phyloP scores from a whole-genome alignment of 768 basidiomycete genomes.

The Crucibulum laeve region DNA sequence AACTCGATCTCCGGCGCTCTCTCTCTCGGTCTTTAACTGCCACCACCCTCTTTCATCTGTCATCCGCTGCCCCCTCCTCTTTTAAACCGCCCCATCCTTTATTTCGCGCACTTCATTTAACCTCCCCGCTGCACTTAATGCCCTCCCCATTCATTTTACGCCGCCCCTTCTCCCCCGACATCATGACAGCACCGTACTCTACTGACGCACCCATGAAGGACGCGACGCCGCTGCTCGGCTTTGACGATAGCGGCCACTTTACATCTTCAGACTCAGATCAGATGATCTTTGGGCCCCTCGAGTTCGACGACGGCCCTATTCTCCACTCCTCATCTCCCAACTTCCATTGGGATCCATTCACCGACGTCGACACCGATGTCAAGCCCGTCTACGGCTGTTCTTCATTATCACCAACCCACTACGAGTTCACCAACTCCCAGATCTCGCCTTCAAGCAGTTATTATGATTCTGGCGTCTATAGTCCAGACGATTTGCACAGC shows the following conservation, averaged over 20 bases:
- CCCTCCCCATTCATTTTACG: constrained; percentile 32
- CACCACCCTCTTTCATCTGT: constrained; percentile 19
- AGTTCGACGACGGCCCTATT: constrained; percentile 43
- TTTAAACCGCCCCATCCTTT: constrained; percentile 17
- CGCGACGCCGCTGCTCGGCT: constrained; percentile 25
- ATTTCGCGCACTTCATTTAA: constrained; percentile 33
- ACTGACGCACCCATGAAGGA: constrained; percentile 22
- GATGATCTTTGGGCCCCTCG: constrained; percentile 56
- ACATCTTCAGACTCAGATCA: constrained; percentile 39
- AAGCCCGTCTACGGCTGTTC: constrained; percentile 36
- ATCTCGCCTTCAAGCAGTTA: constrained; percentile 33
- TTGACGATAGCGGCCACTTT: constrained; percentile 29
- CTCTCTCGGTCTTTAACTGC: constrained; percentile 20
- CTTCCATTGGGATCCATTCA: constrained; percentile 32
- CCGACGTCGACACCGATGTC: constrained; percentile 35
- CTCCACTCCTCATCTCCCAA: constrained; percentile 20
- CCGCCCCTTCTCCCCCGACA: constrained; percentile 25
- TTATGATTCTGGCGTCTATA: constrained; percentile 35
- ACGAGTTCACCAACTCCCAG: constrained; percentile 32
- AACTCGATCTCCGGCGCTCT: constrained; percentile 21
- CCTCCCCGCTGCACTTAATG: constrained; percentile 31
- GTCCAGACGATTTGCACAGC: constrained; percentile 25
- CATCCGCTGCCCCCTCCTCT: constrained; percentile 34
- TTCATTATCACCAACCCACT: constrained; percentile 19
- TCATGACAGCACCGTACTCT: constrained; percentile 12